These are phyloP conservation scores for Casuarina equisetifolia DNA, from an alignment of 306 rosid species.

Conservation along the genomic window DNA sequence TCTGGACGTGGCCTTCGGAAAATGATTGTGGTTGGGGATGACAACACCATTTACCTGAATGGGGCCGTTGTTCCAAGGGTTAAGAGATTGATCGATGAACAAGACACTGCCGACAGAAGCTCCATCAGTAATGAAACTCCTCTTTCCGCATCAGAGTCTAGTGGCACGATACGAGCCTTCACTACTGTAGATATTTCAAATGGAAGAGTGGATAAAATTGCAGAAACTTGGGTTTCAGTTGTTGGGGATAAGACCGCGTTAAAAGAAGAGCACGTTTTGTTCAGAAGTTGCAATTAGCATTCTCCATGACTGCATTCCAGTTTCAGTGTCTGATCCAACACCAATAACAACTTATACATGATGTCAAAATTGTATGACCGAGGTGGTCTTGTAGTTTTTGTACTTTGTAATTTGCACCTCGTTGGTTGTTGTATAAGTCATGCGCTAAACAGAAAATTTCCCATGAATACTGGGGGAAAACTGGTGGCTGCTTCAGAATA, in stretches of 20 bases:
- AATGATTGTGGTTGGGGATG: constrained; percentile 64
- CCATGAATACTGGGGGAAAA: neutral
- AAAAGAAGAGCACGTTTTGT: constrained; percentile 62
- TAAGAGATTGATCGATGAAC: constrained; percentile 35
- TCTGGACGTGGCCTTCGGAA: constrained; percentile 68
- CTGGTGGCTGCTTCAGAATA: neutral
- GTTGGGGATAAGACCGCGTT: constrained; percentile 47
- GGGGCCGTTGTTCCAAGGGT: constrained; percentile 90
- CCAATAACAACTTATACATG: constrained; percentile 13
- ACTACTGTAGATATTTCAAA: constrained; percentile 60
- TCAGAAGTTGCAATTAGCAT: constrained; percentile 28
- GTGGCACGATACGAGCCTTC: constrained; percentile 67
- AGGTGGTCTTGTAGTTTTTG: neutral
- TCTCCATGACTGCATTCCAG: neutral
- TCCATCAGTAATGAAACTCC: constrained; percentile 16
- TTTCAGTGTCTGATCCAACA: constrained; percentile 28
- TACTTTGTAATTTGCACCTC: neutral
- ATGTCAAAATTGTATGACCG: neutral
- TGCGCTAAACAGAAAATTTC: neutral
- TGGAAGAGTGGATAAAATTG: constrained; percentile 56
- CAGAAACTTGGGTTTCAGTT: constrained; percentile 83
- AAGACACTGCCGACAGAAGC: constrained; percentile 33
- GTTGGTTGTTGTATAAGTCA: neutral
- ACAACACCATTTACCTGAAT: constrained; percentile 68
- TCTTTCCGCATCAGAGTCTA: constrained; percentile 29